Base-by-base conservation (phyloP, 2,329 filamentous ascomycete species). In the Botrytis porri region DNA sequence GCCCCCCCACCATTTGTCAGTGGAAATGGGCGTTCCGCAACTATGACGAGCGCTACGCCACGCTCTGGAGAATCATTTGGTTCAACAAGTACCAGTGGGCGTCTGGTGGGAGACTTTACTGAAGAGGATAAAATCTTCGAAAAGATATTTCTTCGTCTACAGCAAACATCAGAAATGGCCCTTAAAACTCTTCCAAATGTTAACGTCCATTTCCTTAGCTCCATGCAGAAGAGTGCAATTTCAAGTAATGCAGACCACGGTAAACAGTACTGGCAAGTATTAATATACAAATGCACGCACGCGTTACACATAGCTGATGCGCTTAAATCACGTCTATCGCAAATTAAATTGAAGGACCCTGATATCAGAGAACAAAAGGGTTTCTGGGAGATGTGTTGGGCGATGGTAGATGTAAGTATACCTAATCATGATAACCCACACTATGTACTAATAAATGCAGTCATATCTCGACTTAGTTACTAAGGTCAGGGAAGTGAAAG, bases 41-140 rank as follows among this genome's bases (percentile, higher is more conserved):
- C 85, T 4, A 83, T 86, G 75, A 78, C 77, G 20, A 80, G 77
- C 73, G 78, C 86, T n/a, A 97, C 93, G 0, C 93, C 94, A 63
- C 90, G 93, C 37, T 97, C 93, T 12, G 92, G 91, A 61, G 94
- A 97, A 78, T 93, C 93, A 0, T 97, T 96, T 80, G 86, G 85
- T 2, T 89, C 90, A 29, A 77, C 76, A 25, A 78, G 69, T 51
- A 74, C 73, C n/a, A 74, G 75, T 67, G 78, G 79, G 35, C 77
- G 77, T 65, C 81, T 75, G 51, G 65, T 16, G 82, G 78, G 79
- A 79, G 92, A 94, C 69, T 88, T 90, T 67, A 88, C 87, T 3
- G 92, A 94, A 76, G 93, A 97, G 75, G 94, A 97, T 77, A 87
- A 88, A 25, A 87, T 90, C 41, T 97, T 97, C 77, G 95, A 97